Conservation (phyloP, 192 early-diverging fungal species). For the Mycoemilia scoparia region DNA sequence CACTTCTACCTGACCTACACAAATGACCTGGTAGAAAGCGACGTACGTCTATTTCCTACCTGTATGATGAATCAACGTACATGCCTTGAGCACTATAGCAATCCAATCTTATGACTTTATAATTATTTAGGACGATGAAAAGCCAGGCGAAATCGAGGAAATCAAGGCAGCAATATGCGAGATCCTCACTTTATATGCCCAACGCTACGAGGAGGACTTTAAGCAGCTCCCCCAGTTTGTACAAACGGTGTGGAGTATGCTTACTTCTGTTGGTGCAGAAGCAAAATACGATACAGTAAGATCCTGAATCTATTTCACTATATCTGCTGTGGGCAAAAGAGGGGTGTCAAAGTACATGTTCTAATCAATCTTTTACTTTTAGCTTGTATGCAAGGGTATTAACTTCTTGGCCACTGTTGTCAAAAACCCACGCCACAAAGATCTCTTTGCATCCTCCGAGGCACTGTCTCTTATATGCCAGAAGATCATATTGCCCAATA, state of each 20-base stretch:
- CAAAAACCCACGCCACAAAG: slow-evolving; percentile 44
- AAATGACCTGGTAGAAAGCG: slow-evolving; percentile 47
- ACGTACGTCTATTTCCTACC: too few species aligned
- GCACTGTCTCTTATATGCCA: slow-evolving; percentile 70
- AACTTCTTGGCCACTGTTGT: slow-evolving; percentile 78
- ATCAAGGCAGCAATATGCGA: slow-evolving; percentile 90
- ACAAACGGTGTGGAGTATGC: slow-evolving; percentile 67
- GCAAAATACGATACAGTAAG: slow-evolving; percentile 71
- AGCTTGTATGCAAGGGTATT: slow-evolving; percentile 79
- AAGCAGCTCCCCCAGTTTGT: slow-evolving; percentile 63
- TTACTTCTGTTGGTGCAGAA: slow-evolving; percentile 52
- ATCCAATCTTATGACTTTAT: neutral
- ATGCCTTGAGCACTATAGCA: too few species aligned
- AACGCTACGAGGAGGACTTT: slow-evolving; percentile 85
- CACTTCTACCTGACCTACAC: slow-evolving; percentile 74
- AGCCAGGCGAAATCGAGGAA: slow-evolving; percentile 65
- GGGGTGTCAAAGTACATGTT: neutral
- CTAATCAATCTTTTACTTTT: too few species aligned
- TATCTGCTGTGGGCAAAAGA: slow-evolving; percentile 1
- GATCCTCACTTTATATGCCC: slow-evolving; percentile 73
- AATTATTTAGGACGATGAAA: slow-evolving; percentile 79
- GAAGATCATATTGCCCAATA: slow-evolving; percentile 84
- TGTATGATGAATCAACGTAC: too few species aligned
- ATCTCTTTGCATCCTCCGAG: slow-evolving; percentile 54
- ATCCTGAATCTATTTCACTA: too few species aligned